Evolutionary conservation across 495 filamentous ascomycete genomes (phyloP).

Genomic region (Amphirosellinia nigrospora): DNA sequence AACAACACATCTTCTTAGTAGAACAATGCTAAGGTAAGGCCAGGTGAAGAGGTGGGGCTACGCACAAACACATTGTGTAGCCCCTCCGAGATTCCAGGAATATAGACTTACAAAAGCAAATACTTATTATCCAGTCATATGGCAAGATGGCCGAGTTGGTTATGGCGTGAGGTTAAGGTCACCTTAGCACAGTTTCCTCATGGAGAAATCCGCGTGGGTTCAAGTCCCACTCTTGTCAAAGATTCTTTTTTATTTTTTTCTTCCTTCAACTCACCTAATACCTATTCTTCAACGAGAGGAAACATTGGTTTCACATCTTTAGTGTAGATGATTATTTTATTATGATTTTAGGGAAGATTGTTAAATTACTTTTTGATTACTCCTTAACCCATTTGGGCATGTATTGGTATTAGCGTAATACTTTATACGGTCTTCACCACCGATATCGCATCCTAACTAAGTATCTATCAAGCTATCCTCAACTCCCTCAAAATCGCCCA

Average conservation of each 20-base stretch:
- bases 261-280: no score
- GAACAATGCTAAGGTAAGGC: no score
- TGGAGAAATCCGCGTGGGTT: constrained; percentile 51
- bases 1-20: no score
- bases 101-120: no score
- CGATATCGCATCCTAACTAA: neutral
- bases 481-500: neutral
- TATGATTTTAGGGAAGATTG: neutral
- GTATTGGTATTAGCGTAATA: neutral
- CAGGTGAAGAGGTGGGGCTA: no score
- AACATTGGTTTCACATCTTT: neutral
- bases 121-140: no score
- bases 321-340: no score
- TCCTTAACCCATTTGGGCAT: neutral
- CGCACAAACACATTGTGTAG: no score
- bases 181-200: constrained; percentile 33
- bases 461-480: neutral
- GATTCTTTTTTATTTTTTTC: neutral
- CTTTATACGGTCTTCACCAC: neutral
- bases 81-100: no score
- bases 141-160: constrained; percentile 54
- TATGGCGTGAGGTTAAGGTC: constrained; percentile 52
- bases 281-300: neutral
- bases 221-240: constrained; percentile 48
- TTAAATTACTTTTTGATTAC: neutral